phyloP scores from a whole-genome alignment of 331 rosid species.

The Prunus yedoensis region DNA sequence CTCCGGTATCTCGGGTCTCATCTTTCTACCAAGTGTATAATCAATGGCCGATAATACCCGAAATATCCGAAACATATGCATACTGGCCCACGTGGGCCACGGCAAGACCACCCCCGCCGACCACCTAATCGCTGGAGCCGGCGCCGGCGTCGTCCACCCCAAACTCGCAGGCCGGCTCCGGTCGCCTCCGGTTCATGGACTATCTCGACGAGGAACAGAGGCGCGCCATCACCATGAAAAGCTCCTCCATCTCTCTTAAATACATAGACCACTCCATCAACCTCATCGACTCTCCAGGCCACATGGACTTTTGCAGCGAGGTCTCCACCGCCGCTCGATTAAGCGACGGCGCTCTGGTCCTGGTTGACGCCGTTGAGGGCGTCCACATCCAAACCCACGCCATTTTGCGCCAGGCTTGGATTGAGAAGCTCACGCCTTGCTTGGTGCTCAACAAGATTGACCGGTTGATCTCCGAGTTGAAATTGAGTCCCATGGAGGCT shows the following conservation, averaged over 20 bases:
- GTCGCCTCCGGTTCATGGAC: slow-evolving; percentile 82
- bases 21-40: neutral
- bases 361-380: slow-evolving; percentile 87
- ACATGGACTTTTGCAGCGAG: slow-evolving; percentile 83
- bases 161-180: slow-evolving; percentile 46
- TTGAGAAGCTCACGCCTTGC: slow-evolving; percentile 71
- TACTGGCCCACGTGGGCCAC: slow-evolving; percentile 82
- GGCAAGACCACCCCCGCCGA: slow-evolving; percentile 88
- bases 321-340: slow-evolving; percentile 84
- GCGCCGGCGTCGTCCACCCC: slow-evolving; percentile 64
- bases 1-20: neutral
- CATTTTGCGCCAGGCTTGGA: slow-evolving; percentile 83
- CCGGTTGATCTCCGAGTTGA: slow-evolving; percentile 63
- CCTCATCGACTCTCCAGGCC: slow-evolving; percentile 88
- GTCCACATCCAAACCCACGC: slow-evolving; percentile 91
- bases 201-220: slow-evolving; percentile 78
- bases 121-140: slow-evolving; percentile 68
- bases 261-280: slow-evolving; percentile 45
- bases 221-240: slow-evolving; percentile 86
- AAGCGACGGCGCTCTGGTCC: slow-evolving; percentile 71
- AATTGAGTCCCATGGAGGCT: slow-evolving; percentile 65
- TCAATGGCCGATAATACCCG: slow-evolving; percentile 34
- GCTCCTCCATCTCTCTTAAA: slow-evolving; percentile 65
- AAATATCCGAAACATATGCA: slow-evolving; percentile 69
- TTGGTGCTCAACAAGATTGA: slow-evolving; percentile 77